Percentiles rank a stretch among this genome's conserved stretches.
Conservation (phyloP, 495 filamentous ascomycete species). For the Aspergillus carlsbadensis region DNA sequence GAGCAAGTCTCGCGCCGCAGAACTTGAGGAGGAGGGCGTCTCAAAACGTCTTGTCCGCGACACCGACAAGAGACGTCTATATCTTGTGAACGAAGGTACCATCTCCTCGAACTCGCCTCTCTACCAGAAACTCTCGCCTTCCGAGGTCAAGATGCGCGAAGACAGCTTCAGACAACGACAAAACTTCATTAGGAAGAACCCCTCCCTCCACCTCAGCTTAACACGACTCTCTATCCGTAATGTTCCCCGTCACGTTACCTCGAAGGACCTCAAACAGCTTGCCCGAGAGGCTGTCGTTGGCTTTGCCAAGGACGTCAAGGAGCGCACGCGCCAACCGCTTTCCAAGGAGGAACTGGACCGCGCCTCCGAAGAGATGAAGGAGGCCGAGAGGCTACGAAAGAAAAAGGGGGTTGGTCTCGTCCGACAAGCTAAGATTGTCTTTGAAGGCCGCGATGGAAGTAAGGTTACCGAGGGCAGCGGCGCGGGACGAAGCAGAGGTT, state of each 20-base stretch:
- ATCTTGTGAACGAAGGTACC: constrained; percentile 82
- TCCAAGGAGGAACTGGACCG: constrained; percentile 84
- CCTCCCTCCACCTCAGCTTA: constrained; percentile 81
- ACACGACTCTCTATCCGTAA: constrained; percentile 95
- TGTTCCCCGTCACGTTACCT: constrained; percentile 76
- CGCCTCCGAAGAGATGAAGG: constrained; percentile 73
- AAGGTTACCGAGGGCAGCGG: constrained; percentile 74
- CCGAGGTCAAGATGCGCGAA: constrained; percentile 85
- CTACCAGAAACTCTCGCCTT: constrained; percentile 70
- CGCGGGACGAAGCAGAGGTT: constrained; percentile 82
- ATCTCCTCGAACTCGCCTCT: constrained; percentile 69
- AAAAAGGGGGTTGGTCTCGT: constrained; percentile 87
- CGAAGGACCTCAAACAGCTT: constrained; percentile 87
- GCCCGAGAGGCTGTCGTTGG: constrained; percentile 88
- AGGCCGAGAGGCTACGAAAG: constrained; percentile 74
- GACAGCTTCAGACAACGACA: constrained; percentile 85
- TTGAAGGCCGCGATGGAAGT: constrained; percentile 76
- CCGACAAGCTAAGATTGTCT: constrained; percentile 92
- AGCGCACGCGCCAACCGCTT: constrained; percentile 64
- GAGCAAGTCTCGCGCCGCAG: constrained; percentile 69
- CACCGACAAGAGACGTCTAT: constrained; percentile 89
- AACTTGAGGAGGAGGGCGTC: constrained; percentile 67
- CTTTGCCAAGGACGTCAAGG: constrained; percentile 87
- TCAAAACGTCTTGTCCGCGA: constrained; percentile 65
- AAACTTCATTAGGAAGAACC: constrained; percentile 85